Base-by-base conservation (phyloP, 2,329 filamentous ascomycete species). In the Sphaerulina populicola region DNA sequence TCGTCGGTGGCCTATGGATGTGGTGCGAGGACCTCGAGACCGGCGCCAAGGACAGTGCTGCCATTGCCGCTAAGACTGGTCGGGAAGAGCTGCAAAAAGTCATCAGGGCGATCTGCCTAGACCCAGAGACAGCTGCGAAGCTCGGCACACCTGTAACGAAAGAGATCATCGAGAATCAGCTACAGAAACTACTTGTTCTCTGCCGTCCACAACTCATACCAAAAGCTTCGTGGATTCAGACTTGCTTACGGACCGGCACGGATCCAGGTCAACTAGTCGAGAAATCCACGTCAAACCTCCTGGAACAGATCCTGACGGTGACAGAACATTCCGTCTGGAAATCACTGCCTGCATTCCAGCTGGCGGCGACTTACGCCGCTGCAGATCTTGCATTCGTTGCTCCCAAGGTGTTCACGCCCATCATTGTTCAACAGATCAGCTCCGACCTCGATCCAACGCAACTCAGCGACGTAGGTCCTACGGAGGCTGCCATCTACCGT, bases 381-480 rank as follows among this genome's bases (percentile, higher is more conserved):
- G 89, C 90, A 35, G 93, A 97, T 63, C 75, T 98, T 52, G 90
- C 88, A 2, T 98, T 98, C 64, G 88, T 98, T 23, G 86, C 91
- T 4, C 93, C 93, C 0, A 86, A 93, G 39, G 74, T 75, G 12
- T 86, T 94, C 69, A 85, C 88, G 15, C 79, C 88, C 4, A 78
- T 80, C 6, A 77, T 98, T 21, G 79, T 96, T 23, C 72, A 81
- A 27, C 80, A 93, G 42, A 81, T 98, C 45, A 74, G 77, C 48
- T 69, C 77, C 27, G 89, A 97, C 67, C 75, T 98, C 15, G 76
- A 89, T 56, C 76, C 81, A 1, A 70, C 76, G 39, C 82, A 87
- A 53, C 74, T 96, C 3, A 75, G 80, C 10, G 77, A 80, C 18
- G 77, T 96, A 56, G 88, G 89, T 0, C 86, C 89, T 9, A 84